Conservation (phyloP, 1,284 basidiomycete species). For the Exobasidium cylindrosporum region DNA sequence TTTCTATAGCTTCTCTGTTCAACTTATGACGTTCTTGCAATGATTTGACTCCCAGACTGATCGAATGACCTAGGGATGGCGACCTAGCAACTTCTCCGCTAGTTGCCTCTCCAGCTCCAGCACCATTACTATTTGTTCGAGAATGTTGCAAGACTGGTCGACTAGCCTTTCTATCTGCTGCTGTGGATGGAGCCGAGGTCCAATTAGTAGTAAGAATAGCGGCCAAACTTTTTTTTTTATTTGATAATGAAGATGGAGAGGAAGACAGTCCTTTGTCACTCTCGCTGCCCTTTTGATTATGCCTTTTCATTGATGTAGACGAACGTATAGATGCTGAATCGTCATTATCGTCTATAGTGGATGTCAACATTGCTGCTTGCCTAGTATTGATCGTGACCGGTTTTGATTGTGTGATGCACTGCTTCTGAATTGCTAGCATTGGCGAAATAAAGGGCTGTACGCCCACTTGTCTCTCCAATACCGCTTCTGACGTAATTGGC, state of each 20-base stretch:
- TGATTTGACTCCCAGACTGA: conserved; percentile 2
- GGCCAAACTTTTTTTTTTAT: conserved; percentile 6
- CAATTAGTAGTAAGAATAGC: neutral
- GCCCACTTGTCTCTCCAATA: too few relatives aligned
- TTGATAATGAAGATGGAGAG: neutral
- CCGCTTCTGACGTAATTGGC: neutral
- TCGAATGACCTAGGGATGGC: neutral
- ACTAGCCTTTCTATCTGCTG: neutral
- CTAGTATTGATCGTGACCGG: neutral
- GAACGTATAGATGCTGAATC: neutral
- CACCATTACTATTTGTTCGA: neutral
- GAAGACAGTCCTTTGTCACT: neutral
- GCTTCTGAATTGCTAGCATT: too few relatives aligned
- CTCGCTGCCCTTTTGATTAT: neutral
- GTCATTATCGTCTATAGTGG: neutral
- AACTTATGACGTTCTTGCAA: conserved; percentile 5
- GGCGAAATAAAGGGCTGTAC: too few relatives aligned
- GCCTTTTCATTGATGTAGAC: neutral
- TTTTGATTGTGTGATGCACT: neutral
- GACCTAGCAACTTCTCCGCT: neutral
- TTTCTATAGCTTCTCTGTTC: conserved; percentile 14
- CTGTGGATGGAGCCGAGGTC: neutral
- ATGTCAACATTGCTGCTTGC: neutral
- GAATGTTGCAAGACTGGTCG: too few relatives aligned
- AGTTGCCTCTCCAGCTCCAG: neutral